phyloP scores from a whole-genome alignment of 1,284 basidiomycete genomes.

The Anthracocystis walkeri region DNA sequence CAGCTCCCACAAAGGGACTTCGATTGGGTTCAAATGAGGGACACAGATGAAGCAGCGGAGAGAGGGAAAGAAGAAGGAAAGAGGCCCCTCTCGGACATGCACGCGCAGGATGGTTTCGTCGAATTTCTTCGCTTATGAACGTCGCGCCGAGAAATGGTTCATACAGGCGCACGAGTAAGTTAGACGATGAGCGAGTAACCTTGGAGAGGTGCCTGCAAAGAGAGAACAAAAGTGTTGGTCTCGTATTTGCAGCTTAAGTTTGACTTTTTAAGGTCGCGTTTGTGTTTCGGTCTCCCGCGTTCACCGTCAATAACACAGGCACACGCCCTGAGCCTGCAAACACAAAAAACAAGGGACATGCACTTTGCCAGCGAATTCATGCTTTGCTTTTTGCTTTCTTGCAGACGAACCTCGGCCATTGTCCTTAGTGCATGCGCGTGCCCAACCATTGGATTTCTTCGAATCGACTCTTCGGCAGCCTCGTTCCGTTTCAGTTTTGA shows the following conservation, averaged over 20 bases:
- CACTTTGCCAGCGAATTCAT: too few species aligned
- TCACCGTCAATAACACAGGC: background rate
- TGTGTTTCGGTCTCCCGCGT: background rate
- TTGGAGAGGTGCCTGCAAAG: too few species aligned
- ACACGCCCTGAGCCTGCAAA: too few species aligned
- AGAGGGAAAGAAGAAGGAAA: background rate
- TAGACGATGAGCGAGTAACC: background rate
- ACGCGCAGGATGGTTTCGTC: slow-evolving; percentile 2
- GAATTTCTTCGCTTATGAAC: slow-evolving; percentile 6
- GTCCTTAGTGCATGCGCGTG: too few species aligned
- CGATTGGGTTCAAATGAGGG: too few species aligned
- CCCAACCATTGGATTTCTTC: background rate
- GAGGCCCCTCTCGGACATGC: slow-evolving; percentile 5
- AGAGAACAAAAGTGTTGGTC: background rate
- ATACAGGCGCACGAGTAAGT: background rate
- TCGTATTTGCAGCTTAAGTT: background rate
- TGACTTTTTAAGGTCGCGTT: background rate
- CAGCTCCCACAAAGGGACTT: too few species aligned
- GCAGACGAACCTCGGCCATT: too few species aligned
- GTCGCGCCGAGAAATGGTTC: slow-evolving; percentile 8
- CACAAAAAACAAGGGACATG: too few species aligned
- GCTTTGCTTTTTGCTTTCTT: too few species aligned
- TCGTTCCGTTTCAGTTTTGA: background rate
- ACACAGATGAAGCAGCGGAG: too few species aligned
- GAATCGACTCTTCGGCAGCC: background rate